Conservation (phyloP, 1,139 yeast species). For the Blastobotrys serpentis region DNA sequence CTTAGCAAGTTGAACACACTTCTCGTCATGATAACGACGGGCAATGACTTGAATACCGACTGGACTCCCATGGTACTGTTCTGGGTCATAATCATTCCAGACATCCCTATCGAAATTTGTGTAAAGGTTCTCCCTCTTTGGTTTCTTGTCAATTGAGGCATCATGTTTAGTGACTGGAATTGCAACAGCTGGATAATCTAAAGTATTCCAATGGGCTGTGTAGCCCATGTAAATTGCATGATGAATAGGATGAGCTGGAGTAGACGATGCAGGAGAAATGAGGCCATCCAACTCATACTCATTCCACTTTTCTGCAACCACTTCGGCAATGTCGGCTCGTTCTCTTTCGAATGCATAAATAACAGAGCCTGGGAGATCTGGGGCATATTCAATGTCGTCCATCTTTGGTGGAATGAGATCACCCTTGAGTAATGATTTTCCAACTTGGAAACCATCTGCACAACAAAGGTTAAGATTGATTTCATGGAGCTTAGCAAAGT, state of each 20-base stretch:
- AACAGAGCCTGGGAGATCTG: constrained; percentile 22
- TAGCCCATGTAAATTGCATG: constrained; percentile 31
- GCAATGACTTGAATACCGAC: constrained; percentile 53
- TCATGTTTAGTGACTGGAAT: constrained; percentile 50
- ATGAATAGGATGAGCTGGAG: constrained; percentile 31
- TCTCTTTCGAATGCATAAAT: constrained; percentile 21
- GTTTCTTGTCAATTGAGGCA: constrained; percentile 37
- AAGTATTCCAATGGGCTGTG: constrained; percentile 47
- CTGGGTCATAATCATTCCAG: constrained; percentile 45
- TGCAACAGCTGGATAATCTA: constrained; percentile 49
- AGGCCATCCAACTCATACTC: constrained; percentile 38
- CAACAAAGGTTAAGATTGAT: not conserved
- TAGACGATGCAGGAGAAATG: constrained; percentile 36
- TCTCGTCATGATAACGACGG: constrained; percentile 52
- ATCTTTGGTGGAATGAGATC: not conserved
- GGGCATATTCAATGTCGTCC: not conserved
- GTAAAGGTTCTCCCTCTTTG: constrained; percentile 24
- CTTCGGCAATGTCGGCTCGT: constrained; percentile 10
- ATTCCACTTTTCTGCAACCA: constrained; percentile 16
- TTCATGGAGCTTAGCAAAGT: constrained; percentile 3
- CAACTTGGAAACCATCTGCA: constrained; percentile 3
- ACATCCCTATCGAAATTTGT: constrained; percentile 33
- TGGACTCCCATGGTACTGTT: constrained; percentile 49
- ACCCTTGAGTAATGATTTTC: not conserved
- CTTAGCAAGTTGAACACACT: constrained; percentile 39